These are phyloP conservation scores for Microdochium nivale DNA, from an alignment of 2,329 filamentous ascomycete species.

Conservation along the genomic window DNA sequence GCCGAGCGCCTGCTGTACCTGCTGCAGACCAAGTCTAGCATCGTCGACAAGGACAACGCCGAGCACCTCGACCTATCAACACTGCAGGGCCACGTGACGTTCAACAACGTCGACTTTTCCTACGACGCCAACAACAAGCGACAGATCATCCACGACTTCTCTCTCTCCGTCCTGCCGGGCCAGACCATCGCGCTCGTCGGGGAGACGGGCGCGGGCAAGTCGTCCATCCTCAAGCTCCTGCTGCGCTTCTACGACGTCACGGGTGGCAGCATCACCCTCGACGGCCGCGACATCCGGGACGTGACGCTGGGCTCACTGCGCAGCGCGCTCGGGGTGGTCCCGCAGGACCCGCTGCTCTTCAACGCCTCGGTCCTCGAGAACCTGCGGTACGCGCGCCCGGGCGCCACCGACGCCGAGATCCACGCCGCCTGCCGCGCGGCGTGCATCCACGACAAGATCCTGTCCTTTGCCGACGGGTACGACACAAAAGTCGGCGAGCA, in stretches of 20 bases:
- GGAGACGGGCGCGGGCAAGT: slow-evolving; percentile 55
- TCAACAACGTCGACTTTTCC: slow-evolving; percentile 44
- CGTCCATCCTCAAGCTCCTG: slow-evolving; percentile 51
- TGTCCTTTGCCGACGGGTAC: slow-evolving; percentile 45
- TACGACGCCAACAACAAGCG: slow-evolving; percentile 41
- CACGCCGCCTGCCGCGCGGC: slow-evolving; percentile 52
- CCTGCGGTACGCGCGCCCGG: slow-evolving; percentile 46
- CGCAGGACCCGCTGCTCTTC: slow-evolving; percentile 56
- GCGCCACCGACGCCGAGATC: slow-evolving; percentile 51
- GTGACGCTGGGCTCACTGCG: neutral
- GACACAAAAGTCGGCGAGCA: slow-evolving; percentile 36
- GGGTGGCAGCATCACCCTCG: slow-evolving; percentile 43
- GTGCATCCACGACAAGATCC: slow-evolving; percentile 56
- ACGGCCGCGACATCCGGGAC: slow-evolving; percentile 43
- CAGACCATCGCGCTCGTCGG: slow-evolving; percentile 53
- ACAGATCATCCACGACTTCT: slow-evolving; percentile 37
- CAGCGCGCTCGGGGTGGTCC: slow-evolving; percentile 36
- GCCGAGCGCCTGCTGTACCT: slow-evolving; percentile 53
- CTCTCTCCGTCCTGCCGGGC: slow-evolving; percentile 38
- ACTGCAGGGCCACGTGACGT: slow-evolving; percentile 39
- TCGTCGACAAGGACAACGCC: slow-evolving; percentile 38
- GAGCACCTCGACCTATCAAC: slow-evolving; percentile 27
- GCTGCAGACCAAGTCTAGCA: slow-evolving; percentile 46
- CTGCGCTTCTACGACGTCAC: slow-evolving; percentile 52
- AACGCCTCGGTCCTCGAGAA: slow-evolving; percentile 58